These are phyloP conservation scores for Ceratocystis cubensis DNA, from an alignment of 2,329 filamentous ascomycete genomes.

Conservation along the genomic window DNA sequence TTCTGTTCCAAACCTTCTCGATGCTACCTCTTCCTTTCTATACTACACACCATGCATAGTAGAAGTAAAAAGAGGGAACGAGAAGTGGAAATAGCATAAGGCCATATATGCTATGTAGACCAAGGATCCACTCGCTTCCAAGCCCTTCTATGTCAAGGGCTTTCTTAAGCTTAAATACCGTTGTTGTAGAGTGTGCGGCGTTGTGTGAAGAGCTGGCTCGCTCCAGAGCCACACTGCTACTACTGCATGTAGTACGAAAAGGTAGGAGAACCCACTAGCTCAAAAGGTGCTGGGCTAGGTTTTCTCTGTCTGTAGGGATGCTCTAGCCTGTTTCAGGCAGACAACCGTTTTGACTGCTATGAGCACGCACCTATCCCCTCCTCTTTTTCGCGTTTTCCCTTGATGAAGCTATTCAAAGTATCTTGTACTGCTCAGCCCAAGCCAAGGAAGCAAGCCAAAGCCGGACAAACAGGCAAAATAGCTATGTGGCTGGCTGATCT, in stretches of 20 bases:
- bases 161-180: slow-evolving; percentile 7
- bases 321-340: slow-evolving; percentile 1
- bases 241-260: neutral
- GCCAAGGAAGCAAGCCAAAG: neutral
- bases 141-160: slow-evolving; percentile 2
- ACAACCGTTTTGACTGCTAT: neutral
- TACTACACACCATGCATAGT: neutral
- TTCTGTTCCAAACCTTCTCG: neutral
- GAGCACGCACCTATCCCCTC: neutral
- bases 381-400: neutral
- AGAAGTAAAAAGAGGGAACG: neutral
- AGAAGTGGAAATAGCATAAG: no score
- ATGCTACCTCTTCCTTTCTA: neutral
- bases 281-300: neutral
- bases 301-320: neutral
- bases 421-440: neutral
- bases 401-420: neutral
- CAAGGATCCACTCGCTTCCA: neutral
- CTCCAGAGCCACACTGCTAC: neutral
- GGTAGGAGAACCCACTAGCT: neutral
- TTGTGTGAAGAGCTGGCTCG: neutral
- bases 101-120: no score
- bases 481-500: neutral
- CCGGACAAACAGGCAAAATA: no score
- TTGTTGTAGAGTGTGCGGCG: neutral